phyloP scores from a whole-genome alignment of 768 basidiomycete genomes.

The Grammothele lineata region DNA sequence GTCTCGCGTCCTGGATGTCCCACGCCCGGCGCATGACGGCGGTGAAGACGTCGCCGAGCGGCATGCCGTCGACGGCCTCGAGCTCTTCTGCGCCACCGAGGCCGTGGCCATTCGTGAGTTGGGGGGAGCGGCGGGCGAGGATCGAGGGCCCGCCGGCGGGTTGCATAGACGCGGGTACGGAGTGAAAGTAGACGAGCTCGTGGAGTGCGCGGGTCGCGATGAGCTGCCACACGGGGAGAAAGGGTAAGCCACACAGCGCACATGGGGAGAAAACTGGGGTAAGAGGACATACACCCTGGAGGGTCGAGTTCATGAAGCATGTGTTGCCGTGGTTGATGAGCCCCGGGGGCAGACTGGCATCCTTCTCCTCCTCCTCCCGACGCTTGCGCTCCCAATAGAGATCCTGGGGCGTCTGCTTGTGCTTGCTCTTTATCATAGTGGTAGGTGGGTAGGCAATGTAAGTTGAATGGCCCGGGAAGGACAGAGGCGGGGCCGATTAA shows the following conservation, averaged over 20 bases:
- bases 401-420: slow-evolving; percentile 59
- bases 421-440: slow-evolving; percentile 30
- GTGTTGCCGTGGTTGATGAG: slow-evolving; percentile 83
- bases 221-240: slow-evolving; percentile 39
- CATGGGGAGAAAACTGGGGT: slow-evolving; percentile 16
- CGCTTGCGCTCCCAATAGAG: slow-evolving; percentile 52
- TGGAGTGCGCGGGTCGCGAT: slow-evolving; percentile 62
- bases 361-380: slow-evolving; percentile 58
- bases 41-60: slow-evolving; percentile 67
- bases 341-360: slow-evolving; percentile 65
- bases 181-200: slow-evolving; percentile 52
- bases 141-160: slow-evolving; percentile 34
- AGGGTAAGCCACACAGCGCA: too few relatives aligned
- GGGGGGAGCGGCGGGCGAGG: slow-evolving; percentile 49
- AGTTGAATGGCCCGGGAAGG: neutral
- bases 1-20: slow-evolving; percentile 50
- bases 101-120: slow-evolving; percentile 64
- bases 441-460: neutral
- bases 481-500: neutral
- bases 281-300: slow-evolving; percentile 68
- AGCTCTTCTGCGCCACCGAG: slow-evolving; percentile 47
- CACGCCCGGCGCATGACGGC: slow-evolving; percentile 58
- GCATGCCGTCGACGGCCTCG: slow-evolving; percentile 56
- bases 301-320: slow-evolving; percentile 94
- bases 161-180: slow-evolving; percentile 41